A percentile compares a stretch with the other conserved stretches of the same genome.
These are phyloP conservation scores for Populus nigra DNA, from an alignment of 345 rosid species.

Conservation along the genomic window DNA sequence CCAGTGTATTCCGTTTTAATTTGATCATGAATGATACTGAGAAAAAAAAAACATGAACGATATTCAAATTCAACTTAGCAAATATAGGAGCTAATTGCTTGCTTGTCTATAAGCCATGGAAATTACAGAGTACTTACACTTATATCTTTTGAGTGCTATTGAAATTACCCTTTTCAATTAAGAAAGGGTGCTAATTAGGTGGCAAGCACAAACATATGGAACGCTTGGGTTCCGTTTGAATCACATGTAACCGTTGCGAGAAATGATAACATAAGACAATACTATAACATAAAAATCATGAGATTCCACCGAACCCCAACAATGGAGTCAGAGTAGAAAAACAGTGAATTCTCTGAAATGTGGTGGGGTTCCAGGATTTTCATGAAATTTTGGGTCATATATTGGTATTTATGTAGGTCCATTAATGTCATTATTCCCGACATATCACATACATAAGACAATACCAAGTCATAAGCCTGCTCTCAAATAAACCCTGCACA, in stretches of 20 bases:
- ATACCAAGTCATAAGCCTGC: constrained; percentile 12
- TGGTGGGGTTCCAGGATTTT: constrained; percentile 31
- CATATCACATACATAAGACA: constrained; percentile 35
- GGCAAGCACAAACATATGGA: no score
- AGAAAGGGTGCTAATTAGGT: no score
- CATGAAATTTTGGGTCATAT: not conserved
- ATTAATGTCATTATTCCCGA: constrained; percentile 47
- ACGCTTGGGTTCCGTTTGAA: no score
- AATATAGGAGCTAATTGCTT: no score
- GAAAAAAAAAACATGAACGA: no score
- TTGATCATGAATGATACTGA: no score
- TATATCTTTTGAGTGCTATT: no score
- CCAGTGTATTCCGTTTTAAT: no score
- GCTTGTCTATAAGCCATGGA: no score
- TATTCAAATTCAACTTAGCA: no score
- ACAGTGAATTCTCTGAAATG: constrained; percentile 10
- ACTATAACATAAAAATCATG: not conserved
- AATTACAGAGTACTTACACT: no score
- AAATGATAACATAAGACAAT: not conserved
- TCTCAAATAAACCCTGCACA: not conserved
- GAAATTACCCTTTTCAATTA: no score
- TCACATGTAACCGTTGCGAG: not conserved
- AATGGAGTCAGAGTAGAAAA: constrained; percentile 14
- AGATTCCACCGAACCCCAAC: constrained; percentile 37
- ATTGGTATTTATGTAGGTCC: constrained; percentile 28